Evolutionary conservation across 1,284 basidiomycete species (phyloP).

Genomic region (Tilletiaria anomala): DNA sequence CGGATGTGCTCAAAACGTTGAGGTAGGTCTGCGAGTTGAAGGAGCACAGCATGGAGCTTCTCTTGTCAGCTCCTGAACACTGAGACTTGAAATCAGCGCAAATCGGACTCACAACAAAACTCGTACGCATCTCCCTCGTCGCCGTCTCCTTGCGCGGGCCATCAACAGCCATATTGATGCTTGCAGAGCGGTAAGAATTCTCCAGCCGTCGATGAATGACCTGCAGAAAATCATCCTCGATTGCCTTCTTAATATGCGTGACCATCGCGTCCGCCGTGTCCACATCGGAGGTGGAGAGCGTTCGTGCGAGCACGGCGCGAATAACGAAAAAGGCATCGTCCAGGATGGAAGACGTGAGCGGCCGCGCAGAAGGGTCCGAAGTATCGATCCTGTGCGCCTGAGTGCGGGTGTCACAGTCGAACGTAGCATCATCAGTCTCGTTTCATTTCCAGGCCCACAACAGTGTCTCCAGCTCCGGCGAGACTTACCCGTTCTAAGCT

Average conservation of each 20-base stretch:
- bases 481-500: slow-evolving; percentile 64
- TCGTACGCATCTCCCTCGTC: slow-evolving; percentile 27
- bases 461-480: slow-evolving; percentile 1
- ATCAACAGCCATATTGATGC: slow-evolving; percentile 25
- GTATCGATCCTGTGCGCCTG: slow-evolving; percentile 9
- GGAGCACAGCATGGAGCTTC: no score
- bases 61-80: no score
- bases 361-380: slow-evolving; percentile 15
- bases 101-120: slow-evolving; percentile 29
- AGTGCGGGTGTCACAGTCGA: not conserved
- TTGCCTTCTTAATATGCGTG: slow-evolving; percentile 1
- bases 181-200: slow-evolving; percentile 20
- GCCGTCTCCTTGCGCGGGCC: slow-evolving; percentile 34
- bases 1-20: slow-evolving; percentile 29
- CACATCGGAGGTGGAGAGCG: slow-evolving; percentile 22
- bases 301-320: slow-evolving; percentile 23
- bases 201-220: slow-evolving; percentile 34
- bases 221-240: slow-evolving; percentile 27
- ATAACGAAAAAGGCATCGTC: slow-evolving; percentile 38
- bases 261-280: slow-evolving; percentile 1
- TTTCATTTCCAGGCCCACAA: no score
- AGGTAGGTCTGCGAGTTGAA: slow-evolving; percentile 15
- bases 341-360: slow-evolving; percentile 28
- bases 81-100: no score
- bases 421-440: no score